These are phyloP conservation scores for Tolypocladium tropicale DNA, from an alignment of 2,329 filamentous ascomycete genomes.

Conservation along the genomic window DNA sequence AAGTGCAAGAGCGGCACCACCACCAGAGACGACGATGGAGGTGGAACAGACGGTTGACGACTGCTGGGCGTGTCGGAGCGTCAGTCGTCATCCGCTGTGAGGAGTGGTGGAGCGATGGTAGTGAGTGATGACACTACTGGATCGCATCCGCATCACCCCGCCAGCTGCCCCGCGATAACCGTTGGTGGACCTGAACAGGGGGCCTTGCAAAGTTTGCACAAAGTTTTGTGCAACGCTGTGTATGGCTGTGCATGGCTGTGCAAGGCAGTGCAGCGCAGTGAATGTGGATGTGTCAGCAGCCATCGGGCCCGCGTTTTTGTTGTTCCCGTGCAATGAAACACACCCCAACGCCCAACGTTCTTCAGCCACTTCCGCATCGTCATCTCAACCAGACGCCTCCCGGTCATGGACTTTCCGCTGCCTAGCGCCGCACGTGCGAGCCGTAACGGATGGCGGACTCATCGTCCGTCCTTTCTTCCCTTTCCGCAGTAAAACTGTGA, in stretches of 20 bases:
- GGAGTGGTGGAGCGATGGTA: neutral
- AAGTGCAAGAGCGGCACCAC: neutral
- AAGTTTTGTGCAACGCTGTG: too few relatives aligned
- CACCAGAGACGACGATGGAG: neutral
- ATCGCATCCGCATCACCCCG: neutral
- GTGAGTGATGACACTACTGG: neutral
- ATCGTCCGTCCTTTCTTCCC: neutral
- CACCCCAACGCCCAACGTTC: neutral
- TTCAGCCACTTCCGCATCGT: neutral
- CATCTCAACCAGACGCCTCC: neutral
- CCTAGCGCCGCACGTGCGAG: neutral
- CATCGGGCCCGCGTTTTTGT: neutral
- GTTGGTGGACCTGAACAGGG: neutral
- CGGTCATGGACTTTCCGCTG: neutral
- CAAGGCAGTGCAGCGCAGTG: neutral
- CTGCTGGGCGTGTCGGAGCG: neutral
- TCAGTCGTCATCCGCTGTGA: neutral
- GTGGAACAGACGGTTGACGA: neutral
- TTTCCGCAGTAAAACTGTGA: neutral
- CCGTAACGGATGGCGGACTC: neutral
- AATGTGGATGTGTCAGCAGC: neutral
- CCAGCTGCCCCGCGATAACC: neutral
- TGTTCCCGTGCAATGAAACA: neutral
- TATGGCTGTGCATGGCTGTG: neutral
- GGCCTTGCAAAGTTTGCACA: neutral